These are phyloP conservation scores for Trichocladium uniseriatum DNA, from an alignment of 495 filamentous ascomycete species.

Conservation along the genomic window DNA sequence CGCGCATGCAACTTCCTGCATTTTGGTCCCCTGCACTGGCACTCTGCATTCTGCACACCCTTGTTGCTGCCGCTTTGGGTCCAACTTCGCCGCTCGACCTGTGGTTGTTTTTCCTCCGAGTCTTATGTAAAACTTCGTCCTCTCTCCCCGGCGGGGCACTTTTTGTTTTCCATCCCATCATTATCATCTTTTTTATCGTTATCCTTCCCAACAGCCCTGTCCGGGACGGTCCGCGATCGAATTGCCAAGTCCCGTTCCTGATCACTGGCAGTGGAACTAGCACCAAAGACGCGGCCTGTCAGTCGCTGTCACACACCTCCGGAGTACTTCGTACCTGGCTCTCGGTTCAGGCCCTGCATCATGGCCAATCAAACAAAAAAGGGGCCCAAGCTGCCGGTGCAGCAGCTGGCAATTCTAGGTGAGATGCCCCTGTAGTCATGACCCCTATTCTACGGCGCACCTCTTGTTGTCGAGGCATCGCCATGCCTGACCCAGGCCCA, in stretches of 20 bases:
- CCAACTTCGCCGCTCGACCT: background rate
- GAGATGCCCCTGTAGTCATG: constrained; percentile 23
- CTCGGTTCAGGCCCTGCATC: constrained; percentile 5
- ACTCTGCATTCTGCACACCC: background rate
- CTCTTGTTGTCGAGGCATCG: background rate
- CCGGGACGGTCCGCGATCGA: too few species aligned
- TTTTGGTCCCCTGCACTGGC: too few species aligned
- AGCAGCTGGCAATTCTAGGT: constrained; percentile 55
- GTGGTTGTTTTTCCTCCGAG: too few species aligned
- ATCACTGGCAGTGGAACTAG: background rate
- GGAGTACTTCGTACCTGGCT: background rate
- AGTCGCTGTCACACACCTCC: too few species aligned
- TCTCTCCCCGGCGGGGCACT: background rate
- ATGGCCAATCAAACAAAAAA: constrained; percentile 29
- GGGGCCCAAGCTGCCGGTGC: constrained; percentile 36
- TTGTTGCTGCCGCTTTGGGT: background rate
- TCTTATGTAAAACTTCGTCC: background rate
- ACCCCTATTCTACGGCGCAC: background rate
- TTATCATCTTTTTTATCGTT: background rate
- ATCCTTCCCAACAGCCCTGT: too few species aligned
- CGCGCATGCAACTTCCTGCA: background rate
- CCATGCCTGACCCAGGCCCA: background rate
- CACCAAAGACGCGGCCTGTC: background rate
- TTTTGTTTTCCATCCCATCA: constrained; percentile 1
- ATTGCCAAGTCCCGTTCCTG: too few species aligned